phyloP scores from a whole-genome alignment of 2,329 filamentous ascomycete species.

The Epichloe gansuensis region DNA sequence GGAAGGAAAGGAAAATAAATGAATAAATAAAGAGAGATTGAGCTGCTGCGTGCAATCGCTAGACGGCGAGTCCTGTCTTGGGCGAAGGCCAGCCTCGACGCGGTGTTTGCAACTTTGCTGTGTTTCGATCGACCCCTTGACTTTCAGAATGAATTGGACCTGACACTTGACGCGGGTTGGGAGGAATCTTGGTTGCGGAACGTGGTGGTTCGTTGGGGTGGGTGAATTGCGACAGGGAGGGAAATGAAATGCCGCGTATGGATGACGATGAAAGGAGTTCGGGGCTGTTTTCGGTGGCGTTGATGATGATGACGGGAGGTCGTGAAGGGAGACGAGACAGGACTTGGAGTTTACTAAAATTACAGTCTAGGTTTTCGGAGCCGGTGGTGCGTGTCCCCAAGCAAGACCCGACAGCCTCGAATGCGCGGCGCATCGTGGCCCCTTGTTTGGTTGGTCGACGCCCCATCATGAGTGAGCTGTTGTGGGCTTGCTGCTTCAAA shows the following conservation, averaged over 20 bases:
- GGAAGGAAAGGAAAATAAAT: not conserved
- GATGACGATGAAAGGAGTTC: not conserved
- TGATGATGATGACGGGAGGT: not conserved
- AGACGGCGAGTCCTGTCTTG: not conserved
- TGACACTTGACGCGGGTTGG: not conserved
- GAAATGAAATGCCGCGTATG: not conserved
- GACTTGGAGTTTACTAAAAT: not conserved
- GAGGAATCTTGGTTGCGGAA: not conserved
- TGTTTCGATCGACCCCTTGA: not conserved
- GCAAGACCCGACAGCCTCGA: slow-evolving; percentile 1
- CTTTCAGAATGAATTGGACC: not conserved
- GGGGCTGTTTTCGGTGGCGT: not conserved
- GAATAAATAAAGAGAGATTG: not conserved
- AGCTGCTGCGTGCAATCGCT: not conserved
- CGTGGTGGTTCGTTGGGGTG: not conserved
- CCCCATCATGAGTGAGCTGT: slow-evolving; percentile 9
- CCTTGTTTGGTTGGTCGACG: slow-evolving; percentile 7
- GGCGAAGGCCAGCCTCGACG: not conserved
- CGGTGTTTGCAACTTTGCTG: not conserved
- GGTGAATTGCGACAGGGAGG: not conserved
- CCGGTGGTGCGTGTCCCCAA: slow-evolving; percentile 5
- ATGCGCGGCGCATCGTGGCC: slow-evolving; percentile 7
- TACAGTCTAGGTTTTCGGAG: not conserved
- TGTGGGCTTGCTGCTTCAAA: too few species aligned
- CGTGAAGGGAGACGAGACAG: not conserved